phyloP scores from a whole-genome alignment of 148 eudicot genomes.

The Vaccinium darrowii region DNA sequence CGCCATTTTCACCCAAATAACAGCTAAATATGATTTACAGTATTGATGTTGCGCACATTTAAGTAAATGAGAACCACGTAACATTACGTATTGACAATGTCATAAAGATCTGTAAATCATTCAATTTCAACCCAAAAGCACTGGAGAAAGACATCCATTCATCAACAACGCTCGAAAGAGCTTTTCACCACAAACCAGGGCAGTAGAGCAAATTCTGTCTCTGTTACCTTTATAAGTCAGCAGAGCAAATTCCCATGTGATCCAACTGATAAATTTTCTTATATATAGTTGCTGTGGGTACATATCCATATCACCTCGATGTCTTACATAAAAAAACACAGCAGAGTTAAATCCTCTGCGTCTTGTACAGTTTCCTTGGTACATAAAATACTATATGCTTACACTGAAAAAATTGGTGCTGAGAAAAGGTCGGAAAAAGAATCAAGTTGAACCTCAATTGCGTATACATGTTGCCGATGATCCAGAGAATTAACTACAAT shows the following conservation, averaged over 20 bases:
- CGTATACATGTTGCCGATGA: not conserved
- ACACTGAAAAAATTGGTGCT: not conserved
- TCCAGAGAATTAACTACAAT: slow-evolving; percentile 3
- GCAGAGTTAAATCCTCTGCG: not conserved
- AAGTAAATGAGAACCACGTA: no score
- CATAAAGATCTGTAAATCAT: no score
- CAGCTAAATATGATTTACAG: no score
- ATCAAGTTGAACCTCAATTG: not conserved
- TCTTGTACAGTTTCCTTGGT: not conserved
- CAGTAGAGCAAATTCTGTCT: not conserved
- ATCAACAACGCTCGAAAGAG: no score
- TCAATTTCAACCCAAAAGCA: no score
- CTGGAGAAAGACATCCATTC: no score
- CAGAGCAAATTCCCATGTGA: not conserved
- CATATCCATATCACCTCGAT: slow-evolving; percentile 8
- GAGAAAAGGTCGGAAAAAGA: not conserved
- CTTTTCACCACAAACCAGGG: no score
- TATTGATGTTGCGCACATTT: no score
- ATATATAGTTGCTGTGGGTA: not conserved
- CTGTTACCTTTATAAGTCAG: not conserved
- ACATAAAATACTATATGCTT: not conserved
- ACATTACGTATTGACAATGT: no score
- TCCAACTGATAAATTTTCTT: not conserved
- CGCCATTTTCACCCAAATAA: no score
- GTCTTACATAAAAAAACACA: slow-evolving; percentile 6